A percentile compares a stretch with the other conserved stretches of the same genome.
Evolutionary conservation across 352 stramenopile genomes (phyloP).

Genomic region (Phytopythium mirpurense): DNA sequence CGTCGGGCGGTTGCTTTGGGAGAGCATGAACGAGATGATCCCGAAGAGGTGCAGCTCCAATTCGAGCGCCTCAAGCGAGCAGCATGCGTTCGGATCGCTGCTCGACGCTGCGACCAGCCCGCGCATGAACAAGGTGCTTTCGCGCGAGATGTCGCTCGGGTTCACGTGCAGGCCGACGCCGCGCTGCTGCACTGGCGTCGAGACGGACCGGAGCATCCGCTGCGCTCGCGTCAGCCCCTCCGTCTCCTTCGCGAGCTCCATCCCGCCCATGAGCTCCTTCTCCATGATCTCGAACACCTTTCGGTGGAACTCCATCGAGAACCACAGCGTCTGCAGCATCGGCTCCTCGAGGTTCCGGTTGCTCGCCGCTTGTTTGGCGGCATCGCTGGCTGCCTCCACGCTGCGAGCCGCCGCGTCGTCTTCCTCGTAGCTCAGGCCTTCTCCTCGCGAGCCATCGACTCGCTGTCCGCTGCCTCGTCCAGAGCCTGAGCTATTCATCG

Average conservation of each 20-base stretch:
- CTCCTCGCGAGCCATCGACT: slow-evolving; percentile 3
- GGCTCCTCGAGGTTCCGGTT: slow-evolving; percentile 70
- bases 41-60: slow-evolving; percentile 70
- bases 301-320: slow-evolving; percentile 81
- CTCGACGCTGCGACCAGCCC: slow-evolving; percentile 24
- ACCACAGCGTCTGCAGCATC: slow-evolving; percentile 79
- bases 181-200: slow-evolving; percentile 64
- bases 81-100: slow-evolving; percentile 25
- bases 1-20: slow-evolving; percentile 59
- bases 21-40: slow-evolving; percentile 76
- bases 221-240: slow-evolving; percentile 77
- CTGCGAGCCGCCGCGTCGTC: slow-evolving; percentile 49
- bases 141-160: slow-evolving; percentile 33
- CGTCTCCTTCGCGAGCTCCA: slow-evolving; percentile 59
- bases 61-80: slow-evolving; percentile 69
- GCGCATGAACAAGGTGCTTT: slow-evolving; percentile 34
- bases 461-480: background rate
- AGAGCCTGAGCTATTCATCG: slow-evolving; percentile 16
- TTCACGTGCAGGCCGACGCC: slow-evolving; percentile 38
- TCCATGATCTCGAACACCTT: slow-evolving; percentile 87
- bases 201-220: slow-evolving; percentile 77
- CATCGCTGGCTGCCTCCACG: slow-evolving; percentile 74
- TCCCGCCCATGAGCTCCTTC: slow-evolving; percentile 66
- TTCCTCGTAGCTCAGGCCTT: slow-evolving; percentile 34
- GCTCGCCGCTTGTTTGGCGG: slow-evolving; percentile 67